Percentiles rank a stretch among this genome's conserved stretches.
Conservation (phyloP, 1,139 yeast genomes). For the Pichia sp. region DNA sequence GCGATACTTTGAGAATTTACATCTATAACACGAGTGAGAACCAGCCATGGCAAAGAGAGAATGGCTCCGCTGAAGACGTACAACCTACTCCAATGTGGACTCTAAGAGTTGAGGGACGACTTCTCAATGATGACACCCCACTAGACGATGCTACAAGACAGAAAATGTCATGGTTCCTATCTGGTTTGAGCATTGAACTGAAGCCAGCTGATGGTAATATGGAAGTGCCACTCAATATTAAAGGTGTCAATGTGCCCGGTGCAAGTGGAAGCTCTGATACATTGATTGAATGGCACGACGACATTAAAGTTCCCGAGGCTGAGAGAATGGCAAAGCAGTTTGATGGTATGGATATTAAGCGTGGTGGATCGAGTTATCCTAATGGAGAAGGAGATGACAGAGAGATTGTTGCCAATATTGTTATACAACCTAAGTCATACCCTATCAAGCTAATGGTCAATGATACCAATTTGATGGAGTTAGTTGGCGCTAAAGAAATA, state of each 20-base stretch:
- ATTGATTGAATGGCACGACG: conserved; percentile 66
- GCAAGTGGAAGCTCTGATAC: conserved; percentile 20
- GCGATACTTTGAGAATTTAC: conserved; percentile 64
- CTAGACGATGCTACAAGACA: conserved; percentile 33
- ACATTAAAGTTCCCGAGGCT: conserved; percentile 37
- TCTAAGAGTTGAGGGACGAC: conserved; percentile 78
- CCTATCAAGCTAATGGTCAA: conserved; percentile 60
- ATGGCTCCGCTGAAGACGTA: conserved; percentile 13
- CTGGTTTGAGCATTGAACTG: conserved; percentile 79
- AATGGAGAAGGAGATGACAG: conserved; percentile 25
- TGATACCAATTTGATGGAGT: conserved; percentile 52
- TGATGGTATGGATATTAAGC: conserved; percentile 83
- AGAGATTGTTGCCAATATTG: conserved; percentile 63
- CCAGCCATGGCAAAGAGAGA: conserved; percentile 76
- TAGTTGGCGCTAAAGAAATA: conserved; percentile 70
- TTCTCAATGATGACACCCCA: conserved; percentile 40
- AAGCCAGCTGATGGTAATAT: conserved; percentile 25
- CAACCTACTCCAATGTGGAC: conserved; percentile 58
- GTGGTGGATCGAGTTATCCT: conserved; percentile 52
- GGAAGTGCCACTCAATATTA: conserved; percentile 16
- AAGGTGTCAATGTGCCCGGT: conserved; percentile 17
- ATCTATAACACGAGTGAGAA: conserved; percentile 76
- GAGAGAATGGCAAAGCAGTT: conserved; percentile 41
- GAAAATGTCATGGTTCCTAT: conserved; percentile 73
- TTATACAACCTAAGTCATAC: conserved; percentile 69